These are phyloP conservation scores for Pseudozyma flocculosa DNA, from an alignment of 1,284 basidiomycete genomes.

Conservation along the genomic window DNA sequence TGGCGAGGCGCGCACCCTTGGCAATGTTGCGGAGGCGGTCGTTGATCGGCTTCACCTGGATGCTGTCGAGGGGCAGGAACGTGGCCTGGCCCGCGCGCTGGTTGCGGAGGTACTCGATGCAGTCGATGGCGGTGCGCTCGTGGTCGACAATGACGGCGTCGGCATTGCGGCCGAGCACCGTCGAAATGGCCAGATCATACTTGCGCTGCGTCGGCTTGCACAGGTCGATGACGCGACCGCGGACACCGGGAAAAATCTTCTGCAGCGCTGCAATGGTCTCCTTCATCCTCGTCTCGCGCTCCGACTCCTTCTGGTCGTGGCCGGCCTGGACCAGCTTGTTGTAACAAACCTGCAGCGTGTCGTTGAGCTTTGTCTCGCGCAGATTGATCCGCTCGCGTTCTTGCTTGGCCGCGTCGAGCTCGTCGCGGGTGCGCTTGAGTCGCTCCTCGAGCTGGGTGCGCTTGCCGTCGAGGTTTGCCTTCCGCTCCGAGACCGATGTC, in stretches of 20 bases:
- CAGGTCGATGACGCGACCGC: slow-evolving; percentile 82
- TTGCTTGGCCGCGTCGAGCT: slow-evolving; percentile 72
- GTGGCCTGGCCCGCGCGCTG: slow-evolving; percentile 93
- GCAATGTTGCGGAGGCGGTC: slow-evolving; percentile 91
- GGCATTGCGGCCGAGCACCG: slow-evolving; percentile 90
- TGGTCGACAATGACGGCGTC: slow-evolving; percentile 95
- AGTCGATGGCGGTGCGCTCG: slow-evolving; percentile 94
- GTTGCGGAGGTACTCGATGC: slow-evolving; percentile 94
- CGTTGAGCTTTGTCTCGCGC: slow-evolving; percentile 65
- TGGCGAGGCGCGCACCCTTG: slow-evolving; percentile 85
- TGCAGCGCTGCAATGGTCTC: slow-evolving; percentile 82
- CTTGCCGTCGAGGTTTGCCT: slow-evolving; percentile 61
- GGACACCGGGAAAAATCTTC: slow-evolving; percentile 61
- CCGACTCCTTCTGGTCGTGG: slow-evolving; percentile 66
- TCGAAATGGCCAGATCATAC: slow-evolving; percentile 89
- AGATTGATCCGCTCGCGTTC: slow-evolving; percentile 68
- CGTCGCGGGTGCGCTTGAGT: slow-evolving; percentile 63
- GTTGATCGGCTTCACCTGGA: slow-evolving; percentile 87
- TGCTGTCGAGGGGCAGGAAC: slow-evolving; percentile 94
- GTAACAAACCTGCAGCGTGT: slow-evolving; percentile 80
- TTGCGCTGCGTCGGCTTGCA: slow-evolving; percentile 90
- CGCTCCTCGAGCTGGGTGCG: slow-evolving; percentile 17
- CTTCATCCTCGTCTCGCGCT: slow-evolving; percentile 79
- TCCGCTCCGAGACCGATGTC: slow-evolving; percentile 63
- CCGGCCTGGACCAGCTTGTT: slow-evolving; percentile 69